Evolutionary conservation across 305 asterid genomes (phyloP), one percentile per base, ranked within the genome.

Genomic region (Fraxinus baroniana): DNA sequence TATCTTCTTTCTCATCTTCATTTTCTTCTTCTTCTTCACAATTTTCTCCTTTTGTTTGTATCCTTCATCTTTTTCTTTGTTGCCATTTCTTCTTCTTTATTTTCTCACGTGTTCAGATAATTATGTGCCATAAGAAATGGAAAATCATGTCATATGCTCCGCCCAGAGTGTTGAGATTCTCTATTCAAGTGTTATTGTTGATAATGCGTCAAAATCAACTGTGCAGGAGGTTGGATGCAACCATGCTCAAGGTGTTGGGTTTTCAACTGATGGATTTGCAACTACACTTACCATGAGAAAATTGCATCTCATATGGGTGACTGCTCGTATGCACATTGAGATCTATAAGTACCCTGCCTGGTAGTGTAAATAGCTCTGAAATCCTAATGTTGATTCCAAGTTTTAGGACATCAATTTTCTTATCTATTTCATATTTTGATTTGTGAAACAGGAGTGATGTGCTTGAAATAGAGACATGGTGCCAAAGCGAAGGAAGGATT

Each of bases 271-370:
- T 84, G 99, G 99, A 78, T 96, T 94, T 84, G 96, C 98, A 7
- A 94, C 99, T 6, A 96, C 98, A n/a, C 91, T 39, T 81, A 87
- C 94, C 78, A 96, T 96, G 99, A 89, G 98, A 86, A 90, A 91
- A 81, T 41, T 90, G 87, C 93, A 93, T 86, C 98, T 96, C 78
- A 94, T 94, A 81, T 94, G 98, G 99, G 99, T 96, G 87, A 95
- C 98, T 75, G 97, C 99, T 79, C 97, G 98, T 74, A 91, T 94
- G 97, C 98, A 95, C 91, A 95, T 95, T 35, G 99, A 95, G 91
- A 93, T 95, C 86, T 94, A 95, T 83, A 95, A 87, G 80, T 95
- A 95, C 88, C 98, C 98, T 80, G 96, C 98, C 81, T 94, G 98
- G 98, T 94, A 91, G 73, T 83, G 60, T 57, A 77, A 36, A 32